Conservation (phyloP, 352 stramenopile genomes). For the Pythium sp. region DNA sequence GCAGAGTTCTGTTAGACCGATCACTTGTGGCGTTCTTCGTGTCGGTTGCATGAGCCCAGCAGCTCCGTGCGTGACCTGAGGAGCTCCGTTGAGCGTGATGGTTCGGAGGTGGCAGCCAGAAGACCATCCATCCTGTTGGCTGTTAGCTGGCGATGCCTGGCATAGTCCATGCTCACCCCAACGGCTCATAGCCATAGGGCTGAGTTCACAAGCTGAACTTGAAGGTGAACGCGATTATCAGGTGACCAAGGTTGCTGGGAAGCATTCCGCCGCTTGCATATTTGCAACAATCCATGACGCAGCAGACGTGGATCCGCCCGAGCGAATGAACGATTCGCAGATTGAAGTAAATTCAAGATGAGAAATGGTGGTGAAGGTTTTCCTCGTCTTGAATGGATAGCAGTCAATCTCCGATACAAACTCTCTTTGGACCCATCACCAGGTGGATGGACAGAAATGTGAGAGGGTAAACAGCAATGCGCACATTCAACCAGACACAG, state of each 20-base stretch:
- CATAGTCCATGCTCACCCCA: too few species aligned
- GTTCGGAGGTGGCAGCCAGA: not conserved
- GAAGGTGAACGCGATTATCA: not conserved
- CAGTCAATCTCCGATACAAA: not conserved
- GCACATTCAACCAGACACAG: not conserved
- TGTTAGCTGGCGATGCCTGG: not conserved
- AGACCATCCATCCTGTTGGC: not conserved
- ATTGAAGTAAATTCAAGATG: not conserved
- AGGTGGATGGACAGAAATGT: conserved; percentile 8
- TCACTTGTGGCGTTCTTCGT: not conserved
- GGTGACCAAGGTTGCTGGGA: not conserved
- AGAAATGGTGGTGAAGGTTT: not conserved
- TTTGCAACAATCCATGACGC: not conserved
- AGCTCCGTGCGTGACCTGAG: not conserved
- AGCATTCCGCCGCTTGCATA: not conserved
- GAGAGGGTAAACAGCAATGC: conserved; percentile 1
- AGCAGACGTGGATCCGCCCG: not conserved
- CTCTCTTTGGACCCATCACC: not conserved
- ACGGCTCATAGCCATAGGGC: not conserved
- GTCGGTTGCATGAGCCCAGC: not conserved
- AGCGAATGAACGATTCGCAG: not conserved
- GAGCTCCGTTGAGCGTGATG: too few species aligned
- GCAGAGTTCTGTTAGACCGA: not conserved
- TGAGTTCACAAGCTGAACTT: not conserved
- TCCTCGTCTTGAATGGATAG: not conserved